Evolutionary conservation across 345 rosid species (phyloP).

Genomic region (Corchorus olitorius): DNA sequence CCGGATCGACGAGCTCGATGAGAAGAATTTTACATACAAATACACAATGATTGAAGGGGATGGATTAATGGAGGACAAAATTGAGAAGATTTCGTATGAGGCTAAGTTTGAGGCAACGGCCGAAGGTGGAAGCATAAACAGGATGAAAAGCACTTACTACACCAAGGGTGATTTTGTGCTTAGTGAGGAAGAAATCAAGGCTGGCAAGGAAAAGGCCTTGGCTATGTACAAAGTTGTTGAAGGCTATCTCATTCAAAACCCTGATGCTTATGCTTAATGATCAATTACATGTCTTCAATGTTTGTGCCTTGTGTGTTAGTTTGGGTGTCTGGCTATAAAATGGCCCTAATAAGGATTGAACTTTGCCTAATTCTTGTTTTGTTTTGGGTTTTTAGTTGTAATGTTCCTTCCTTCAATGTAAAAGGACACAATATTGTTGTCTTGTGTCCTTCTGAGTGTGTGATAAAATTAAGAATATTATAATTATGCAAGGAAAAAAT

Average conservation of each 20-base stretch:
- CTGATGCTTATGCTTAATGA: conserved; percentile 36
- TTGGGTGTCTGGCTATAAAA: neutral
- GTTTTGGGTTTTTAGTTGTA: neutral
- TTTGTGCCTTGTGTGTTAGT: neutral
- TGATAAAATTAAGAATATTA: neutral
- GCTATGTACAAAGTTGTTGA: conserved; percentile 40
- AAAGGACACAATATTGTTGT: neutral
- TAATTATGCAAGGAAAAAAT: neutral
- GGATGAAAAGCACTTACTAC: conserved; percentile 38
- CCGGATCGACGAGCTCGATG: conserved; percentile 35
- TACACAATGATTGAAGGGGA: conserved; percentile 42
- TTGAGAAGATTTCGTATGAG: conserved; percentile 32
- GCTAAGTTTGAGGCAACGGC: conserved; percentile 28
- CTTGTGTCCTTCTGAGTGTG: too few species aligned
- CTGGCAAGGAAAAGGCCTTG: conserved; percentile 36
- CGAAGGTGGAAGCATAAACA: conserved; percentile 40
- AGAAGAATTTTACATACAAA: conserved; percentile 27
- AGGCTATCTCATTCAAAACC: conserved; percentile 34
- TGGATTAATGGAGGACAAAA: conserved; percentile 26
- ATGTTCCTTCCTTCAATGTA: conserved; percentile 10
- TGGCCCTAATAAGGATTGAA: conserved; percentile 2
- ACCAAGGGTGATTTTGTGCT: conserved; percentile 30
- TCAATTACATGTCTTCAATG: neutral
- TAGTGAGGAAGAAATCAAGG: conserved; percentile 33
- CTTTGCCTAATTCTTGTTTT: neutral